Evolutionary conservation across 1,284 basidiomycete genomes (phyloP), one percentile per base, ranked within the genome.

Genomic region (Ustilago trichophora): DNA sequence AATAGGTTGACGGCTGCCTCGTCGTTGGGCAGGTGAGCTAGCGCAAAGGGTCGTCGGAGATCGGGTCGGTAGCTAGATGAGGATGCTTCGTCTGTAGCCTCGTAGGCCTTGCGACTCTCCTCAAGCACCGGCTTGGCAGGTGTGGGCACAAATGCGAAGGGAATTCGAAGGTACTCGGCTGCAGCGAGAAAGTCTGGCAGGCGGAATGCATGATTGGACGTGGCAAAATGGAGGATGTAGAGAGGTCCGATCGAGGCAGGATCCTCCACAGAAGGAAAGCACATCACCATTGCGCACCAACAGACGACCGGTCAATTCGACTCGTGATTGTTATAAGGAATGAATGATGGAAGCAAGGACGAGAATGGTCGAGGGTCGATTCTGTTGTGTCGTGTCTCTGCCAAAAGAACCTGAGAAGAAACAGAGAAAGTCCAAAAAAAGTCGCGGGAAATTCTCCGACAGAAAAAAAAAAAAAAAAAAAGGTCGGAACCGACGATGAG

Each of bases 1-100:
- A 91, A 88, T 18, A 98, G 84, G n/a, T 86, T 80, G 49, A 85
- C 82, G 0, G 90, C 91, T 65, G 94, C 87, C 35, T 89, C 87
- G 37, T 80, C 76, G 47, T 43, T 50, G 22, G 76, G 68, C 19
- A 80, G 55, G 22, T 71, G 57, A 22, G 70, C 73, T 12, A 78
- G 59, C 26, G 60, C 52, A 31, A 73, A 78, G 1, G 73, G 73
- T 24, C 75, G 66, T 37, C 54, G 50, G 35, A 63, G 41, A 25
- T 76, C 72, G 9, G 54, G 70, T 22, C 54, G 54, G 42, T 49
- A 70, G 38, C 31, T 50, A 9, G 55, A 64, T 4, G 60, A 50
- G 3, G 62, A 63, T 9, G 56, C 60, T 13, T 55, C 40, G 6
- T 51, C 49, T n/a, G 42, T 29, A 15, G 45, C 35, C 8, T 58